Conservation (phyloP, 2,329 filamentous ascomycete species). For the Fusarium sp. region DNA sequence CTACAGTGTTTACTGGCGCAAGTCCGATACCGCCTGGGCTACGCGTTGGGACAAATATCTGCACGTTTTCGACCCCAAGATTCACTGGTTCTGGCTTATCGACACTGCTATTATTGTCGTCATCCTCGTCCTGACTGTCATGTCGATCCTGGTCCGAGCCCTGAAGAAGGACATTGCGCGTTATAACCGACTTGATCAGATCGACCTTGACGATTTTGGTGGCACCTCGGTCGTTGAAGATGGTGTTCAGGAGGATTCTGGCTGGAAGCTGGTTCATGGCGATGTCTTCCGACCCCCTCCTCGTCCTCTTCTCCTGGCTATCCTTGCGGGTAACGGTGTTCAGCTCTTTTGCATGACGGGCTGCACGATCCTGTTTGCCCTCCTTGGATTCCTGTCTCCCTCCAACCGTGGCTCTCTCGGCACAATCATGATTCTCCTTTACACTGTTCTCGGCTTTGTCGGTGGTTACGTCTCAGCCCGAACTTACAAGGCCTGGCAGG, state of each 20-base stretch:
- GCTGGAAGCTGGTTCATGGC: constrained; percentile 98
- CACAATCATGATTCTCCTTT: constrained; percentile 92
- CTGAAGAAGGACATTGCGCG: constrained; percentile 95
- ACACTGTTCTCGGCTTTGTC: constrained; percentile 91
- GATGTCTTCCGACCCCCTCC: constrained; percentile 94
- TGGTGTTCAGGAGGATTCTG: constrained; percentile 95
- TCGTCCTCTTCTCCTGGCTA: constrained; percentile 83
- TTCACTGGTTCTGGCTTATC: constrained; percentile 98
- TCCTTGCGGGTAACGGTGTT: constrained; percentile 91
- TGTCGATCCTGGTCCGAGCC: constrained; percentile 89
- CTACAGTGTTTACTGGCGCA: constrained; percentile 91
- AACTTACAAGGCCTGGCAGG: constrained; percentile 93
- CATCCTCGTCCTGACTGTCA: constrained; percentile 90
- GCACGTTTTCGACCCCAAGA: constrained; percentile 96
- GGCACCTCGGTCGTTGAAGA: constrained; percentile 85
- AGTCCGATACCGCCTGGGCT: constrained; percentile 89
- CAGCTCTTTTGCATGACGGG: constrained; percentile 99
- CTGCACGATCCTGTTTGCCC: constrained; percentile 91
- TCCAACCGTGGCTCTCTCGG: constrained; percentile 95
- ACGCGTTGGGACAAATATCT: constrained; percentile 99
- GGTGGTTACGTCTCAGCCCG: constrained; percentile 91
- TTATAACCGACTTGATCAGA: constrained; percentile 94
- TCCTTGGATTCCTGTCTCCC: constrained; percentile 93
- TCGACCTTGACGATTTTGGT: constrained; percentile 89
- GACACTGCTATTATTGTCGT: constrained; percentile 96